Conservation (phyloP, 2,329 filamentous ascomycete species). For the Fusarium palustre region DNA sequence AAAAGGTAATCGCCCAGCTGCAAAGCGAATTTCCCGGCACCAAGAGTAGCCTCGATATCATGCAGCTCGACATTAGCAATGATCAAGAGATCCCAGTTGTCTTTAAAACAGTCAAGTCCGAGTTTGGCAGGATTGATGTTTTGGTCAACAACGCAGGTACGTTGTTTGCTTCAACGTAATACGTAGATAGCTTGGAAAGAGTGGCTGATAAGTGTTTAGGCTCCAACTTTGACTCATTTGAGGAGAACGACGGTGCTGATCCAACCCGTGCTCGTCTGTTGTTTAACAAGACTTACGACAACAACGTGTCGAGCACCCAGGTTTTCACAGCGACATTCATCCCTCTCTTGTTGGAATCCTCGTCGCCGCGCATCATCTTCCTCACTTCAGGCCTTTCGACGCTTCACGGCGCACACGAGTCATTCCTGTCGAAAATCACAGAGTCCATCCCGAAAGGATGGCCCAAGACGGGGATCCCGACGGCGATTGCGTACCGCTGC, state of each 20-base stretch:
- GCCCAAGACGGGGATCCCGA: conserved; percentile 63
- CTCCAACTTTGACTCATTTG: conserved; percentile 56
- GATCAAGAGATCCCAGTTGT: conserved; percentile 64
- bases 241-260: conserved; percentile 40
- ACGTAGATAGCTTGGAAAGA: background rate
- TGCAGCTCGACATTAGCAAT: conserved; percentile 66
- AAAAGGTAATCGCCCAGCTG: conserved; percentile 58
- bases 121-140: conserved; percentile 60
- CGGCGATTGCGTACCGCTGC: conserved; percentile 39
- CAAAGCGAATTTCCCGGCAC: conserved; percentile 55
- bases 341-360: conserved; percentile 58
- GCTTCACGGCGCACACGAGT: conserved; percentile 50
- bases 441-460: conserved; percentile 54
- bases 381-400: conserved; percentile 59
- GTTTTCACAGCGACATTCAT: conserved; percentile 55
- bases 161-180: background rate
- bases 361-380: conserved; percentile 62
- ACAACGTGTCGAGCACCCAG: conserved; percentile 63
- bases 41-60: conserved; percentile 56
- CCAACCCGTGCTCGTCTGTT: conserved; percentile 52
- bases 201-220: conserved; percentile 46
- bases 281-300: conserved; percentile 61
- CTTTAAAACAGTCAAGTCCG: conserved; percentile 56
- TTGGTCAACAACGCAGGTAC: conserved; percentile 69
- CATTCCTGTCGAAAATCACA: conserved; percentile 43